These are phyloP conservation scores for Fibroporia radiculosa DNA, from an alignment of 768 basidiomycete species.

Conservation along the genomic window DNA sequence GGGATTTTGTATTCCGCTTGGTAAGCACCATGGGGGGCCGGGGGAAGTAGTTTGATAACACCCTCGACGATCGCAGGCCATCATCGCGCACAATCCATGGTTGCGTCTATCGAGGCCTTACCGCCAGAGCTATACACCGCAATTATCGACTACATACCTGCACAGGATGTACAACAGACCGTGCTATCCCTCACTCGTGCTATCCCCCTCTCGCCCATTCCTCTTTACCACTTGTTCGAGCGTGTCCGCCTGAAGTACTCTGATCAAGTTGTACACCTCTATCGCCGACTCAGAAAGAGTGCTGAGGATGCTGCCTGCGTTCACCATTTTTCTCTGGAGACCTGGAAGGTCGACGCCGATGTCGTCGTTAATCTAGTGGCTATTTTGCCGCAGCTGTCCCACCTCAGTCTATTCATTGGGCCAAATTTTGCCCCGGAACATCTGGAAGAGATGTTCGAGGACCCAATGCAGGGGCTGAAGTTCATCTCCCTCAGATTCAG, in stretches of 20 bases:
- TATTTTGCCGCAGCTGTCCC: constrained; percentile 42
- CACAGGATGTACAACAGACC: constrained; percentile 39
- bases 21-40: too few species aligned
- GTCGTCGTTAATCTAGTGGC: constrained; percentile 62
- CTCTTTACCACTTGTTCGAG: constrained; percentile 50
- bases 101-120: constrained; percentile 20
- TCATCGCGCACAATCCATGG: constrained; percentile 5
- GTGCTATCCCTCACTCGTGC: constrained; percentile 54
- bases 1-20: too few species aligned
- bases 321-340: constrained; percentile 42
- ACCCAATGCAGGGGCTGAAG: constrained; percentile 38
- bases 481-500: constrained; percentile 66
- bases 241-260: constrained; percentile 41
- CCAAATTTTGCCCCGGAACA: constrained; percentile 77
- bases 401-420: constrained; percentile 62
- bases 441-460: constrained; percentile 57
- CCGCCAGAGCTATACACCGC: constrained; percentile 62
- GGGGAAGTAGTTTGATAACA: too few species aligned
- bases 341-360: constrained; percentile 71
- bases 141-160: constrained; percentile 47
- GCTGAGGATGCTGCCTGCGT: constrained; percentile 25
- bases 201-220: constrained; percentile 53
- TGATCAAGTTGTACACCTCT: constrained; percentile 49
- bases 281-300: constrained; percentile 41
- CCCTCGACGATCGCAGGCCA: too few species aligned